A percentile compares a stretch with the other conserved stretches of the same genome.
These are phyloP conservation scores for Penicillium nordicum DNA, from an alignment of 2,329 filamentous ascomycete species.

Conservation along the genomic window DNA sequence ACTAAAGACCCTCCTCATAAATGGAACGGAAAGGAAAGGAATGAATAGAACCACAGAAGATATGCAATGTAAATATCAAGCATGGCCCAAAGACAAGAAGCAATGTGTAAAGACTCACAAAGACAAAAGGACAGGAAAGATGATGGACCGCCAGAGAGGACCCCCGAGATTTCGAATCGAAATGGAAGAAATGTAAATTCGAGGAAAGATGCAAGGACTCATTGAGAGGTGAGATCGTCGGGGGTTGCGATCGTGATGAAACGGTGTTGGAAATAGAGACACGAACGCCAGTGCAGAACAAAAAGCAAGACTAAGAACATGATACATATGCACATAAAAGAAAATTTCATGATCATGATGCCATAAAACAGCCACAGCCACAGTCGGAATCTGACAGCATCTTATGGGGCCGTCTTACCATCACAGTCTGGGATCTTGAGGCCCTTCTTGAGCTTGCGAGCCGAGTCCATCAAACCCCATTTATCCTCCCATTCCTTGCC, in stretches of 20 bases:
- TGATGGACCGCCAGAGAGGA: background rate
- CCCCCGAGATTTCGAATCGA: background rate
- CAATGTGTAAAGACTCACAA: background rate
- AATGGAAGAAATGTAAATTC: background rate
- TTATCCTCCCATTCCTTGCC: constrained; percentile 85
- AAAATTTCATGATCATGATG: constrained; percentile 21
- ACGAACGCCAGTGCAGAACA: background rate
- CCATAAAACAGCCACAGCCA: constrained; percentile 7
- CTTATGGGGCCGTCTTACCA: constrained; percentile 60
- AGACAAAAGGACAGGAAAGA: background rate
- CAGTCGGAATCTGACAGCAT: background rate
- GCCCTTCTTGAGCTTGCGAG: constrained; percentile 78
- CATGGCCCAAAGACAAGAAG: background rate
- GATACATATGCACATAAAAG: constrained; percentile 3
- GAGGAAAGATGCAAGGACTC: background rate
- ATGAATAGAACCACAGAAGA: background rate
- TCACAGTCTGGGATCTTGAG: constrained; percentile 83
- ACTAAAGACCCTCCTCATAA: background rate
- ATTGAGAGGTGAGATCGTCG: background rate
- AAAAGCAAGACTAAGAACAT: background rate
- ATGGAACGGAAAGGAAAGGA: background rate
- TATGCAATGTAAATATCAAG: background rate
- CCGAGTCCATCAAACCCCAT: constrained; percentile 86
- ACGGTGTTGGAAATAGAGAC: background rate
- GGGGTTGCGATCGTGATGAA: background rate